Base-by-base conservation (phyloP, 2,329 filamentous ascomycete genomes). In the Trichoderma sp. region DNA sequence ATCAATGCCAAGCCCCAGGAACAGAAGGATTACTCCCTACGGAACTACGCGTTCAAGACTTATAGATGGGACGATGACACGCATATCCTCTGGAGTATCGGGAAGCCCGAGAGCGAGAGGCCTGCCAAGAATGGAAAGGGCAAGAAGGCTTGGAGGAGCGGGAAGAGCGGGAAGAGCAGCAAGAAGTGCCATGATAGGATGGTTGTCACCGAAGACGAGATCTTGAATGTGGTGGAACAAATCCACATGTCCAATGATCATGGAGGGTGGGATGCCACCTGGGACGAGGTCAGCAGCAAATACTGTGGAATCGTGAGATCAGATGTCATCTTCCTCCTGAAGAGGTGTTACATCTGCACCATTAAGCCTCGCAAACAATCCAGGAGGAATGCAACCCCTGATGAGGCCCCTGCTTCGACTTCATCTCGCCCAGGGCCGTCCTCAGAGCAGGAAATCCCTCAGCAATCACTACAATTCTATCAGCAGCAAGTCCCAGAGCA, bases 221-320 rank as follows among this genome's bases (percentile, higher is more conserved):
- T 71, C 19, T 21, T 71, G n/a, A 27, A 60, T 16, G 47, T 60
- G 35, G 68, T 72, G 53, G 70, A 65, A 55, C 7, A 27, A 1
- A 68, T 71, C 6, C 71, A 71, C 60, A 57, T 53, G n/a, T 19
- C 10, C 8, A 70, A 68, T 40, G 63, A 55, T 33, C 71, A 72
- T 40, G 63, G 63, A 14, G 71, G 71, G 21, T 72, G 71, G 71
- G 71, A 72, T 68, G 70, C 70, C 14, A 71, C 71, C 4, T 72
- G 71, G 71, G 57, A 61, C 10, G 56, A 64, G 11, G 60, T 71
- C 55, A 72, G 57, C 59, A 29, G 37, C 4, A 16, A 37, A 14
- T 72, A 72, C 31, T 68, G 71, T 52, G 71, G 71, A 5, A 71
- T 72, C 53, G 55, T 71, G 60, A 68, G 71, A 10, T 64, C 63